Base-by-base conservation (phyloP, 192 early-diverging fungal genomes). In the Coemansia sp. region DNA sequence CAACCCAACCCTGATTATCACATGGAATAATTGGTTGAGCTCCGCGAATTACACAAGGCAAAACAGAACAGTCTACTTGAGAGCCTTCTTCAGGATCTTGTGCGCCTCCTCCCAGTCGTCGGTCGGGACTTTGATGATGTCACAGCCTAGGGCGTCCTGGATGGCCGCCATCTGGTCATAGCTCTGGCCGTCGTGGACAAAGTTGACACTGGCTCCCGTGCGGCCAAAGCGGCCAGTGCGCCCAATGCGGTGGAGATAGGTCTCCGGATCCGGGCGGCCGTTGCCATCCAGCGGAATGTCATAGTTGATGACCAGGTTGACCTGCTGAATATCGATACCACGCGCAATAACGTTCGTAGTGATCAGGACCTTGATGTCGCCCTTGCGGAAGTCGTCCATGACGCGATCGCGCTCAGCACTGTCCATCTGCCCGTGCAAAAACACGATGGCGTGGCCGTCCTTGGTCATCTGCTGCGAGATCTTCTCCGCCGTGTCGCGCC, bases 141-240 rank as follows among this genome's bases (percentile, higher is more conserved):
- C 82, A 38, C 86, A 77, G 17, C 86, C 74, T 72, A 98, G 93
- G 60, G 93, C 83, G 8, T 83, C 56, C 80, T 93, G 86, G 59
- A 98, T 97, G 6, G 76, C 82, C 61, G 86, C 83, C 90, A 97
- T 92, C 70, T 94, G 85, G 36, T 82, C 69, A 75, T 83, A 86
- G 24, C 82, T 87, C 68, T 79, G 78, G 26, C 85, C 68, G 62
- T 95, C 87, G 59, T 95, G 92, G 2, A 94, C 89, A 84, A 98
- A 95, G 76, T 97, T 98, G 75, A 98, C 91, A 55, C 88, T 88
- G 9, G 94, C 91, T 11, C 97, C 97, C 0, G 87, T 90, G 57
- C 97, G 90, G 5, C 97, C 97, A 65, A 99, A 99, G 43, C 97
- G 84, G 53, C 97, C 97, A 1, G 97, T 99, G 58, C 97, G 88